Base-by-base conservation (phyloP, 495 filamentous ascomycete genomes). In the Daldinia decipiens region DNA sequence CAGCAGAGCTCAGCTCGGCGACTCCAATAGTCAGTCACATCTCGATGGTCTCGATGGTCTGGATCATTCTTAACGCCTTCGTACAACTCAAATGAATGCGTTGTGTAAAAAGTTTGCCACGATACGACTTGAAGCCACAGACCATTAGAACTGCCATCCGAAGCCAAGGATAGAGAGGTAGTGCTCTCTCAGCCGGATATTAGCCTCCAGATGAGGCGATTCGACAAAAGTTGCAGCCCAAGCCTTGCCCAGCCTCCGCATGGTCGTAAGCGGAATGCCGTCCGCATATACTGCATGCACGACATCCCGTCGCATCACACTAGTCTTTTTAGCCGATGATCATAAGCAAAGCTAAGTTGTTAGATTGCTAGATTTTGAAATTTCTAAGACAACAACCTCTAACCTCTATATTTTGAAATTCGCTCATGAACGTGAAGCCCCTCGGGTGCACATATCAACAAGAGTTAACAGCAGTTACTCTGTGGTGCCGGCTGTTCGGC, bases 241-340 rank as follows among this genome's bases (percentile, higher is more conserved):
- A 47, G 43, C 43, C 43, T 47, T 47, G 43, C 43, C 43, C 43
- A 47, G 43, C 43, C 43, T 24, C 19, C 21, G 19, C 3, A 21
- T 24, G 43, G 24, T 47, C 21, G 43, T 24, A 47, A 11, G 9
- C 3, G 43, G 17, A 21, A 47, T 24, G 9, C 43, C 17, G 19
- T 24, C 43, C 43, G 43, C 43, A 24, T 21, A 47, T 47, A 47
- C 21, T 24, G 21, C 43, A 47, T 47, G 43, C 43, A 47, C 43
- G 43, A 47, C 43, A 47, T 47, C 19, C 43, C 43, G 43, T 47
- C 43, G 43, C 8, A 19, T 47, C 43, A 17, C 43, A 47, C 21
- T 47, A 47, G 19, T 47, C 43, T 47, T 47, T 47, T 47, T 47
- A 47, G 43, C 43, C 43, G 43, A 21, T 4, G 17, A 47, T 47